Percentiles rank a stretch among this genome's conserved stretches.
These are phyloP conservation scores for Orbilia ellipsospora DNA, from an alignment of 2,329 filamentous ascomycete genomes.

Conservation along the genomic window DNA sequence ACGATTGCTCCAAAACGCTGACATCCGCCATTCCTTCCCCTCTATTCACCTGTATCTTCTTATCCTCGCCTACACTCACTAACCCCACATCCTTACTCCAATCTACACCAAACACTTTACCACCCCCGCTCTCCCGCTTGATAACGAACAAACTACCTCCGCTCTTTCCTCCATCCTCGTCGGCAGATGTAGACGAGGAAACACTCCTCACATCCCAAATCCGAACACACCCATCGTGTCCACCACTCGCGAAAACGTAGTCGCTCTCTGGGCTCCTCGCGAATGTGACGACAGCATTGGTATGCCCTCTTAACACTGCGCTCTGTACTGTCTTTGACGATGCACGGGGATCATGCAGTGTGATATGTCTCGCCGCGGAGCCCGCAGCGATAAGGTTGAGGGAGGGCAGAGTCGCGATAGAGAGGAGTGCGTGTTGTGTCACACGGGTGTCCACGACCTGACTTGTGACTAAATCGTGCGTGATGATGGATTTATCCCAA, in stretches of 20 bases:
- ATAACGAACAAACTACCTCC: conserved; percentile 79
- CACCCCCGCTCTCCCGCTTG: conserved; percentile 67
- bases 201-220: conserved; percentile 87
- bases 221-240: conserved; percentile 89
- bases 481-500: conserved; percentile 89
- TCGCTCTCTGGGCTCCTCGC: conserved; percentile 73
- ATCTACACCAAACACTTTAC: conserved; percentile 85
- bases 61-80: conserved; percentile 91
- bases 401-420: conserved; percentile 77
- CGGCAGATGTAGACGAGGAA: conserved; percentile 64
- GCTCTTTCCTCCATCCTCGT: conserved; percentile 66
- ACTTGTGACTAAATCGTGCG: conserved; percentile 87
- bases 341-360: conserved; percentile 88
- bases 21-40: conserved; percentile 66
- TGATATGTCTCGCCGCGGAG: conserved; percentile 77
- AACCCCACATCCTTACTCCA: conserved; percentile 91
- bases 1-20: conserved; percentile 55
- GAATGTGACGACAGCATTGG: conserved; percentile 69
- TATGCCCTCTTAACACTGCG: conserved; percentile 64
- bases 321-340: conserved; percentile 74
- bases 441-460: conserved; percentile 82
- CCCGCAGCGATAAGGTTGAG: conserved; percentile 69
- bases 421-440: conserved; percentile 84
- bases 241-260: conserved; percentile 87
- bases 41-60: conserved; percentile 89